Evolutionary conservation across 768 basidiomycete genomes (phyloP).

Genomic region (Lepiota venenata): DNA sequence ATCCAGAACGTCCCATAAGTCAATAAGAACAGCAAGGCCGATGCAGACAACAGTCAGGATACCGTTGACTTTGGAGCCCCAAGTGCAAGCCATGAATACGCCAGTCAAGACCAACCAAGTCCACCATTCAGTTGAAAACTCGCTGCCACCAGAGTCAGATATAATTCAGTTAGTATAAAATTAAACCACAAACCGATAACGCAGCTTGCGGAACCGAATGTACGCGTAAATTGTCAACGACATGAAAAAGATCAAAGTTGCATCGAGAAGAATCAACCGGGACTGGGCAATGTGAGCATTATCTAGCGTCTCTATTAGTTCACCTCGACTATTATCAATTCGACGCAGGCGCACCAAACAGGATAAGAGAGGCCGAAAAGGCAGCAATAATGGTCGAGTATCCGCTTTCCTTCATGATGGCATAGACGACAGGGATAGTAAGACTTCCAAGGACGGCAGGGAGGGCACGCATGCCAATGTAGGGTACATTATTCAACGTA

Average conservation of each 20-base stretch:
- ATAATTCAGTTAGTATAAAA: no score
- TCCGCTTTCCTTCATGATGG: conserved; percentile 97
- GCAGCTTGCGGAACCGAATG: conserved; percentile 90
- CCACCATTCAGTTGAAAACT: conserved; percentile 93
- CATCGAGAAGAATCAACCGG: conserved; percentile 95
- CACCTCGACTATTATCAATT: not conserved
- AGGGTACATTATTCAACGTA: conserved; percentile 82
- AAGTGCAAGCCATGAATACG: conserved; percentile 90
- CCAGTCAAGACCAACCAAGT: conserved; percentile 90
- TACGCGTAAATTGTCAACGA: conserved; percentile 90
- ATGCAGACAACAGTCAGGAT: conserved; percentile 86
- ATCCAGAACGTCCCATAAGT: conserved; percentile 94
- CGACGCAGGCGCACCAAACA: conserved; percentile 70
- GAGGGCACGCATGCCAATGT: conserved; percentile 88
- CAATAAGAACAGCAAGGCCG: conserved; percentile 88
- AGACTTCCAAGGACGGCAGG: conserved; percentile 90
- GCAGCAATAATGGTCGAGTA: conserved; percentile 89
- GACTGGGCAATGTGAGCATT: conserved; percentile 96
- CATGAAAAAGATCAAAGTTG: conserved; percentile 94
- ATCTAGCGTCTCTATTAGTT: conserved; percentile 45
- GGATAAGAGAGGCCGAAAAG: conserved; percentile 81
- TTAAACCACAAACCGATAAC: conserved; percentile 62
- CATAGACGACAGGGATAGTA: conserved; percentile 88
- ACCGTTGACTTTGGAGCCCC: conserved; percentile 98
- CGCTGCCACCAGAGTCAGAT: no score